A percentile compares a stretch with the other conserved stretches of the same genome.
These are phyloP conservation scores for Galerina sulciceps DNA, from an alignment of 768 basidiomycete genomes.

Conservation along the genomic window DNA sequence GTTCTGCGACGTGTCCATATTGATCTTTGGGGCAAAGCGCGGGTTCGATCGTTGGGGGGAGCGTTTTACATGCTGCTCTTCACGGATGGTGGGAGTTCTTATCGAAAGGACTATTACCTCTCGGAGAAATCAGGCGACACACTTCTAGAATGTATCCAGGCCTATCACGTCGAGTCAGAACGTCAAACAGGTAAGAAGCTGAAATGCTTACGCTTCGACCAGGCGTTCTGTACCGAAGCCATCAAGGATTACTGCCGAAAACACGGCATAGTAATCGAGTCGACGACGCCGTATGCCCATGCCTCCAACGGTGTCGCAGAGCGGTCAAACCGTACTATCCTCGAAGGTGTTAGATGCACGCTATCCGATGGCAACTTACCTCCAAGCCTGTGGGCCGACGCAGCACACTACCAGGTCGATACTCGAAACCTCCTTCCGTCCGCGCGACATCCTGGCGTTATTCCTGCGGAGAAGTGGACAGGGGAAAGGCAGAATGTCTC, in stretches of 20 bases:
- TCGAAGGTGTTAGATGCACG: conserved; percentile 26
- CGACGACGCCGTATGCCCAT: conserved; percentile 29
- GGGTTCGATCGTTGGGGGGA: conserved; percentile 16
- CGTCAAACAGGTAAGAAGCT: conserved; percentile 7
- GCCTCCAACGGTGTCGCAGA: conserved; percentile 35
- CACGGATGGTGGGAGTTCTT: conserved; percentile 20
- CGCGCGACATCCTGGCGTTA: conserved; percentile 8
- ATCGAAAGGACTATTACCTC: conserved; percentile 23
- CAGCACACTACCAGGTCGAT: conserved; percentile 6
- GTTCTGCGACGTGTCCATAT: conserved; percentile 22
- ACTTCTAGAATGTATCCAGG: conserved; percentile 1
- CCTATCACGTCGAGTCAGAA: neutral
- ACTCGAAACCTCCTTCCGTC: conserved; percentile 11
- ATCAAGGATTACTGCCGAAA: neutral
- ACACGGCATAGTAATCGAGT: conserved; percentile 18
- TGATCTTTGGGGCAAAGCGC: conserved; percentile 31
- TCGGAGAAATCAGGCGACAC: conserved; percentile 22
- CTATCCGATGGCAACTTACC: conserved; percentile 25
- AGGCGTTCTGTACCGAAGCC: conserved; percentile 9
- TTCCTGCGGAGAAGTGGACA: conserved; percentile 19
- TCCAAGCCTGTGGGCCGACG: conserved; percentile 18
- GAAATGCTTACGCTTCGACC: neutral
- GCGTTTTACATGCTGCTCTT: conserved; percentile 30
- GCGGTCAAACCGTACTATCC: conserved; percentile 26
- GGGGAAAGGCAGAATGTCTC: conserved; percentile 27